Base-by-base conservation (phyloP, 805 yeast species). In the Wickerhamiella sorbophila region DNA sequence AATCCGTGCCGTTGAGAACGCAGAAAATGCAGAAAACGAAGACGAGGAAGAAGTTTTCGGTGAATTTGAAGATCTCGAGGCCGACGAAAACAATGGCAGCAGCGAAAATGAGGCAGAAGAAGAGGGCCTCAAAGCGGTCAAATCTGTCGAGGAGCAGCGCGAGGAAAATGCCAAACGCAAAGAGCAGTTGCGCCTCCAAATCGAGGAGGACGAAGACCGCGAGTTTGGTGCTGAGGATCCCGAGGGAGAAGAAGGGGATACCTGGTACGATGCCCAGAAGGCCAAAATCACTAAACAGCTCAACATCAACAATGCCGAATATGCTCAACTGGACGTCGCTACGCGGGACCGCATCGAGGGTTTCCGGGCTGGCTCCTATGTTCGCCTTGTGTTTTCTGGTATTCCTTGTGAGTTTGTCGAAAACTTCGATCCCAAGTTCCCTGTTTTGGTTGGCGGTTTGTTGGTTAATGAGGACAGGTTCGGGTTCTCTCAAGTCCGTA, bases 221-320 rank as follows among this genome's bases (percentile, higher is more conserved):
- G 79, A 75, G 44, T 74, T 75, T 50, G 83, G 82, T 15, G 85
- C 77, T 20, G 83, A 79, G 48, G 94, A 84, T 48, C 83, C 83
- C 10, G 86, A 82, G 56, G 62, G 61, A 35, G 79, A 74, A 43
- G 93, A 82, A 56, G 85, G 84, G 43, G 96, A 88, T 53, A 86
- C 95, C 0, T 91, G 98, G 98, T 91, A 88, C 59, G 97, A 88
- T 59, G 75, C 81, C 60, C 96, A 91, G 61, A 91, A 91, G 66
- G 93, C 94, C 46, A 88, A 87, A 56, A 87, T 93, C 77, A 86
- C 95, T 44, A 88, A 91, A 59, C 98, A 91, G 64, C 65, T 83
- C 48, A 97, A 88, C 47, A 86, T 93, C 63, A 93, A 91, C 61
- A 82, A 84, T 59, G 74, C 83, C 8, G 69, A 63, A 46, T 60